phyloP scores from a whole-genome alignment of 306 rosid species.

The Acacia confusa region DNA sequence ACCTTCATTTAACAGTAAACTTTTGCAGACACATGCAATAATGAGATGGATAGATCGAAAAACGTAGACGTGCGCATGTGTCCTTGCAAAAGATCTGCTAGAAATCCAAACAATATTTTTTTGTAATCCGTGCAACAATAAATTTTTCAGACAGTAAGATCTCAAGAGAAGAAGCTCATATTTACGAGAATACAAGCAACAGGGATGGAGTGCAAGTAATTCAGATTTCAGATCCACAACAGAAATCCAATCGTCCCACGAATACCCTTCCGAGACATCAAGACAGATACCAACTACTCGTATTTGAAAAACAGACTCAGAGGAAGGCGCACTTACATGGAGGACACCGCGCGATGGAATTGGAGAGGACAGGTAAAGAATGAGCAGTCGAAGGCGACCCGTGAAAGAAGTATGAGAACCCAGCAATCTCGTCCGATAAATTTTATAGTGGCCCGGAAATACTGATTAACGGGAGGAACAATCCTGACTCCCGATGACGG shows the following conservation, averaged over 20 bases:
- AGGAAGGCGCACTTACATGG: constrained; percentile 3
- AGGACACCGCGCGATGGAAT: not conserved
- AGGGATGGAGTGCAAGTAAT: not conserved
- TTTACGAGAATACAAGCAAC: not conserved
- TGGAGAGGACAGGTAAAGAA: not conserved
- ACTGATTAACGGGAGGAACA: not conserved
- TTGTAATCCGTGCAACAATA: not conserved
- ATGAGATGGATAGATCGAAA: not conserved
- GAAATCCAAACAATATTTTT: not conserved
- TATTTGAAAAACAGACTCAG: not conserved
- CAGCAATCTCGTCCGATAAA: not conserved
- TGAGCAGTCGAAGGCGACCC: not conserved
- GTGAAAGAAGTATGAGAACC: not conserved
- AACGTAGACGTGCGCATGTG: not conserved
- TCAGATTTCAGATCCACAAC: not conserved
- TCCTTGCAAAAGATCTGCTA: not conserved
- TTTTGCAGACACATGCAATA: not conserved
- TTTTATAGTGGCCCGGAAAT: not conserved
- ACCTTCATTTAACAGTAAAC: not conserved
- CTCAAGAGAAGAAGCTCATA: not conserved
- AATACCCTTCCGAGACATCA: not conserved
- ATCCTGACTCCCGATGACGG: not conserved
- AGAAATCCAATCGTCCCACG: not conserved
- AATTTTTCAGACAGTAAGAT: not conserved
- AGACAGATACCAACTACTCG: not conserved